Conservation (phyloP, 73 alveolate species). For the Paramecium tetraurelia region DNA sequence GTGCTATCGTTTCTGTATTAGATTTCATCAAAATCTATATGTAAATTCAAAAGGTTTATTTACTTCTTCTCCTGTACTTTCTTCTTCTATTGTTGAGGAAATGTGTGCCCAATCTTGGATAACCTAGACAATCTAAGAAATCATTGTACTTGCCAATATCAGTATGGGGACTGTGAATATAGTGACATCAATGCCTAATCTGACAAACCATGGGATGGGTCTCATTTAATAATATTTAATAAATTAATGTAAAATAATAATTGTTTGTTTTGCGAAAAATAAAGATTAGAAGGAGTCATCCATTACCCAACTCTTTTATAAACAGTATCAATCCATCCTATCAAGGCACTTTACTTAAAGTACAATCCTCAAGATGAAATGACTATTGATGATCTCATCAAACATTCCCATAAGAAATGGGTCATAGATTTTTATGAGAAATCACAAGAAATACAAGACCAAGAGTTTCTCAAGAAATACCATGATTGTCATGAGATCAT, state of each 20-base stretch:
- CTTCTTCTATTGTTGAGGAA: conserved; percentile 30
- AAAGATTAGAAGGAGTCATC: not conserved
- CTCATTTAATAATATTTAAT: not conserved
- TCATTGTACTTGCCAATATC: not conserved
- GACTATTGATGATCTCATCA: not conserved
- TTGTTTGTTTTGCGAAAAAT: conserved; percentile 28
- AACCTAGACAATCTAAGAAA: not conserved
- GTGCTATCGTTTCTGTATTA: conserved; percentile 12
- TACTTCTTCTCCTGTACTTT: conserved; percentile 37
- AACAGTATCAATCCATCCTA: not conserved
- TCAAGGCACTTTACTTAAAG: not conserved
- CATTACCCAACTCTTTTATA: not conserved
- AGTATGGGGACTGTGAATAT: not conserved
- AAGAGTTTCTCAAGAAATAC: not conserved
- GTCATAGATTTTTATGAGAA: not conserved
- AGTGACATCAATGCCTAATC: conserved; percentile 10
- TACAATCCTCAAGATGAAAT: not conserved
- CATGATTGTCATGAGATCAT: not conserved
- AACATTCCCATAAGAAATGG: conserved; percentile 13
- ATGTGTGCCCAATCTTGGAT: conserved; percentile 29
- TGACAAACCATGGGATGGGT: conserved; percentile 31
- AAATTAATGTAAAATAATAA: not conserved
- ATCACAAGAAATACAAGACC: not conserved
- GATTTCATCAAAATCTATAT: conserved; percentile 13
- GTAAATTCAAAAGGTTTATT: not conserved